phyloP scores from a whole-genome alignment of 352 stramenopile species.

The Globisporangium heterothallicum region DNA sequence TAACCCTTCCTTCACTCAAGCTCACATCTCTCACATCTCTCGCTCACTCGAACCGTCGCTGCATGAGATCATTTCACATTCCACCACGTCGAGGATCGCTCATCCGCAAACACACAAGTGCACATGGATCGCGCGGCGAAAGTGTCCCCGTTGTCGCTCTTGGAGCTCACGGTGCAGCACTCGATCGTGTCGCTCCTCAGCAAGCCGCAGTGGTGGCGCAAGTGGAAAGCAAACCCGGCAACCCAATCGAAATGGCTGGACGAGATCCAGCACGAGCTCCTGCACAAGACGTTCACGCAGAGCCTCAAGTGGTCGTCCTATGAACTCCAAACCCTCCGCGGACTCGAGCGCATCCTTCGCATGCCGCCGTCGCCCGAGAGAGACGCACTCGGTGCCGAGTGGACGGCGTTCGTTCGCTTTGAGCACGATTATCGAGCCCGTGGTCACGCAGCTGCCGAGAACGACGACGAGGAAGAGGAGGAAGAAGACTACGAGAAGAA shows the following conservation, averaged over 20 bases:
- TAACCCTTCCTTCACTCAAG: too few relatives aligned
- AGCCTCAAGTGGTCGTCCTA: background rate
- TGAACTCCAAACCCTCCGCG: background rate
- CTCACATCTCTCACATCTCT: too few relatives aligned
- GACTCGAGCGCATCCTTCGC: background rate
- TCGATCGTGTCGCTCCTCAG: background rate
- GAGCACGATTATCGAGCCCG: too few relatives aligned
- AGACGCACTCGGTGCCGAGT: background rate
- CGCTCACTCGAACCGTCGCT: too few relatives aligned
- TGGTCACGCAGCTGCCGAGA: too few relatives aligned
- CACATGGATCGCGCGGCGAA: background rate
- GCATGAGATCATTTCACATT: too few relatives aligned
- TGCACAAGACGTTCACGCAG: background rate
- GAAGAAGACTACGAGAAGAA: background rate
- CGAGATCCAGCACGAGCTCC: background rate
- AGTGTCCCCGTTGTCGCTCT: background rate
- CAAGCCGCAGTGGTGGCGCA: slow-evolving; percentile 1
- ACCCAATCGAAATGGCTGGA: slow-evolving; percentile 1
- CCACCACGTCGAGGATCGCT: too few relatives aligned
- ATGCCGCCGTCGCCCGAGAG: background rate
- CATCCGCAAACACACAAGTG: too few relatives aligned
- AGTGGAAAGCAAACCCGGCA: background rate
- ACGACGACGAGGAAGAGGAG: background rate
- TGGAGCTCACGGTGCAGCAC: background rate
- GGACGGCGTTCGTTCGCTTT: background rate